Evolutionary conservation across 2,329 filamentous ascomycete genomes (phyloP).

Genomic region (Aspergillus fumigatiaffinis): DNA sequence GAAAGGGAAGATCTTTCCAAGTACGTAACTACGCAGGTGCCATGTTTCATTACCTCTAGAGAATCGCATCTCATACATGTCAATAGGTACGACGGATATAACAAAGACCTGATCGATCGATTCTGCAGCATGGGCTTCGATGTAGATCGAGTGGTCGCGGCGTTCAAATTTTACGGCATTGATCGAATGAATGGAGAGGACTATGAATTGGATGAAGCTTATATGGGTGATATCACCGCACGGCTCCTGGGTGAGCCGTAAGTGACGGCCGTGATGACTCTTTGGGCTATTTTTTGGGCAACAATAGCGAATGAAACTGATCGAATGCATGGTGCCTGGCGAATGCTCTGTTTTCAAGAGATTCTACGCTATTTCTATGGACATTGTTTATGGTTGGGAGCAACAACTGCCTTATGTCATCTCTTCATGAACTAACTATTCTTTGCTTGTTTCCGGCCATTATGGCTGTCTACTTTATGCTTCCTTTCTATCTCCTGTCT

Average conservation of each 20-base stretch:
- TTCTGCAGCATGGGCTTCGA: constrained; percentile 92
- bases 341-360: constrained; percentile 16
- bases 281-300: background rate
- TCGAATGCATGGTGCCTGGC: constrained; percentile 30
- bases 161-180: constrained; percentile 77
- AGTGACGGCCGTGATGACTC: constrained; percentile 14
- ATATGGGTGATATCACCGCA: constrained; percentile 86
- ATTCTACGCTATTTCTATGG: constrained; percentile 1
- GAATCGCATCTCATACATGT: constrained; percentile 25
- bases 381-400: constrained; percentile 2
- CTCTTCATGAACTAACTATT: background rate
- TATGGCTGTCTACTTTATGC: background rate
- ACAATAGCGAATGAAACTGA: constrained; percentile 9
- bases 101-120: constrained; percentile 73
- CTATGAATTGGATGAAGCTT: constrained; percentile 83
- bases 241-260: constrained; percentile 74
- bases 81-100: constrained; percentile 78
- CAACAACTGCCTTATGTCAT: background rate
- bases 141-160: constrained; percentile 77
- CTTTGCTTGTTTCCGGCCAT: background rate
- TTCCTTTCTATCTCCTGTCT: background rate
- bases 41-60: background rate
- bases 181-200: constrained; percentile 72
- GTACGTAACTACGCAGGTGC: constrained; percentile 32
- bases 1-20: constrained; percentile 54